A percentile compares a stretch with the other conserved stretches of the same genome.
These are phyloP conservation scores for Oidiodendron maius DNA, from an alignment of 495 filamentous ascomycete genomes.

Conservation along the genomic window DNA sequence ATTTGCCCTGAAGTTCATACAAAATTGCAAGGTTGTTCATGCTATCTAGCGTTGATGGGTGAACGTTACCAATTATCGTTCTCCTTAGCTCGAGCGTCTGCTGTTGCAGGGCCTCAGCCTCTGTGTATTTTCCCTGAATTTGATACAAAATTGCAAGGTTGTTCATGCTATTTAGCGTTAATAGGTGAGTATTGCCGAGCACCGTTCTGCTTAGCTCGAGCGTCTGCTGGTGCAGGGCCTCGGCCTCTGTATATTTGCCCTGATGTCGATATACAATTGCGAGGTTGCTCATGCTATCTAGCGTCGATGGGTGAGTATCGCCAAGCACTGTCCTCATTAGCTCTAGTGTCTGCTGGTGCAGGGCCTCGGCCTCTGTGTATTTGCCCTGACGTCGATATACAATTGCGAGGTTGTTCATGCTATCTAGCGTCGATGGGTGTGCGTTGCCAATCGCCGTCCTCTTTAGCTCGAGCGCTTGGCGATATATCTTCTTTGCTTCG, in stretches of 20 bases:
- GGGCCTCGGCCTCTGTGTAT: constrained; percentile 3
- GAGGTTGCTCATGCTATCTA: background rate
- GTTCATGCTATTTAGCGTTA: constrained; percentile 19
- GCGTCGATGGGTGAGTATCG: constrained; percentile 10
- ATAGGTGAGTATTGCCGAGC: too few species aligned
- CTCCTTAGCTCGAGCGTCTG: constrained; percentile 14
- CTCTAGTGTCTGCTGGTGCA: constrained; percentile 13
- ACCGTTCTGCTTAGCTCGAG: constrained; percentile 10
- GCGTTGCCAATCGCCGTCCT: constrained; percentile 12
- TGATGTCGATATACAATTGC: too few species aligned
- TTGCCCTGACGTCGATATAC: background rate
- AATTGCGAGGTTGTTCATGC: constrained; percentile 13
- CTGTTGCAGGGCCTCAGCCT: constrained; percentile 21
- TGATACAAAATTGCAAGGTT: constrained; percentile 21
- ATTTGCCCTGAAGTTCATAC: background rate
- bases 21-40: constrained; percentile 12
- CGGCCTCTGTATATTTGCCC: constrained; percentile 3
- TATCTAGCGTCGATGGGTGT: constrained; percentile 19
- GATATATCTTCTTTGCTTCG: constrained; percentile 22
- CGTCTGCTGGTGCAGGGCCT: constrained; percentile 3
- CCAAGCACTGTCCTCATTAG: constrained; percentile 14
- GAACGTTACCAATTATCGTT: constrained; percentile 13
- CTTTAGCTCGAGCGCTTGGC: constrained; percentile 11
- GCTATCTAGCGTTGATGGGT: too few species aligned
- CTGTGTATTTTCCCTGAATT: constrained; percentile 10